Percentiles rank a stretch among this genome's conserved stretches.
These are phyloP conservation scores for Globisporangium emineosum DNA, from an alignment of 352 stramenopile genomes.

Conservation along the genomic window DNA sequence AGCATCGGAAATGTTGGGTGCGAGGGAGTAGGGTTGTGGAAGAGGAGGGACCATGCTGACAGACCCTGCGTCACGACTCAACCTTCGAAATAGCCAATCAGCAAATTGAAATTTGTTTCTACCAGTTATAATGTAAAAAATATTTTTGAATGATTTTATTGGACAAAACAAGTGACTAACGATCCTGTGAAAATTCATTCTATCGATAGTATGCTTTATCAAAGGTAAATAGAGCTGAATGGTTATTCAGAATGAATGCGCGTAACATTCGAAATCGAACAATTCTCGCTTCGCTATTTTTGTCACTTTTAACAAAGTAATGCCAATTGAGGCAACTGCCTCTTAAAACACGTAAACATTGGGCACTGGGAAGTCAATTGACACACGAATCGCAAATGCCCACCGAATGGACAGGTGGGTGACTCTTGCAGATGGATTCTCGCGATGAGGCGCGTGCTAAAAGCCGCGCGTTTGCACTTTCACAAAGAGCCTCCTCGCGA, in stretches of 20 bases:
- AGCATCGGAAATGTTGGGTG: neutral
- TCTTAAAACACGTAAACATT: too few relatives aligned
- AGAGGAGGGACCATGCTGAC: constrained; percentile 8
- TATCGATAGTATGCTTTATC: neutral
- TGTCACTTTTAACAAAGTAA: neutral
- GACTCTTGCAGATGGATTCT: neutral
- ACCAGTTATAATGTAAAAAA: neutral
- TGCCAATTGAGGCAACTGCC: neutral
- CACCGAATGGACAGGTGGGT: too few relatives aligned
- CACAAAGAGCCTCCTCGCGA: neutral
- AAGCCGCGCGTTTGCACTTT: neutral
- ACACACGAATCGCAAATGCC: neutral
- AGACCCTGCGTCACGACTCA: constrained; percentile 2
- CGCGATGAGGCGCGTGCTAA: neutral
- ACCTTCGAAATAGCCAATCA: neutral
- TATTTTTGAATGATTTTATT: neutral
- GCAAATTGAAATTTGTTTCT: neutral
- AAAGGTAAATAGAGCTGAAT: neutral
- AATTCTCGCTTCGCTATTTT: neutral
- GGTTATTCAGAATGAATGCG: neutral
- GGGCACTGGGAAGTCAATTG: too few relatives aligned
- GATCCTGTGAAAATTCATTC: neutral
- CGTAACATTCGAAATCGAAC: constrained; percentile 3
- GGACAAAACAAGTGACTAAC: neutral
- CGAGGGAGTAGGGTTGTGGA: neutral